Conservation (phyloP, 345 rosid species). For the Syzygium aromaticum region DNA sequence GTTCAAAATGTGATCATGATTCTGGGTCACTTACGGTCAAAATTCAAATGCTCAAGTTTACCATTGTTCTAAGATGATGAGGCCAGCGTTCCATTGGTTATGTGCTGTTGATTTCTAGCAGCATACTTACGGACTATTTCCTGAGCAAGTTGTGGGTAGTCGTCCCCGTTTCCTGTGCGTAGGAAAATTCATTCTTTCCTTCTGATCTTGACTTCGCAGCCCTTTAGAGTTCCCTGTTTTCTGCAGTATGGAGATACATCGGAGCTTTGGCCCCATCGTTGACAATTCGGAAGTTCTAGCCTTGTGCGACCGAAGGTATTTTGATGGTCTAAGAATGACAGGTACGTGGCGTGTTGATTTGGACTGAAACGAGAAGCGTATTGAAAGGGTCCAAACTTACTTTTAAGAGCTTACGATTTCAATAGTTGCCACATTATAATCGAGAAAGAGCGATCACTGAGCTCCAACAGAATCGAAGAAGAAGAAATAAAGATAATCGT, state of each 20-base stretch:
- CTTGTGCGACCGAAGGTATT: not conserved
- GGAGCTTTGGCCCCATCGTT: not conserved
- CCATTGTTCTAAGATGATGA: not conserved
- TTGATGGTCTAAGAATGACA: not conserved
- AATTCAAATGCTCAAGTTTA: not conserved
- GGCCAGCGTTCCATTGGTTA: not conserved
- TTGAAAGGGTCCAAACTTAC: not conserved
- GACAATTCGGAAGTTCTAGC: not conserved
- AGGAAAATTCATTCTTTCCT: not conserved
- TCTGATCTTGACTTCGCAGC: not conserved
- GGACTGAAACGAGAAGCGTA: not conserved
- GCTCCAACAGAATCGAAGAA: not conserved
- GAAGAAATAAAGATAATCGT: not conserved
- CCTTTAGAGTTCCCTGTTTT: not conserved
- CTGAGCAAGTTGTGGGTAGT: not conserved
- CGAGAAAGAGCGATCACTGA: not conserved
- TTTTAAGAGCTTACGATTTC: not conserved
- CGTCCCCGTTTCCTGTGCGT: not conserved
- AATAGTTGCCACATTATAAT: not conserved
- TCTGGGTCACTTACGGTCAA: not conserved
- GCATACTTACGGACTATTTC: no score
- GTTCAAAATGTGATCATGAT: not conserved
- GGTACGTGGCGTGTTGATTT: not conserved
- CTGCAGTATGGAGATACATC: not conserved
- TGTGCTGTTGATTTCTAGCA: not conserved